These are phyloP conservation scores for Saccharomycopsis sp. DNA, from an alignment of 805 yeast genomes.

Conservation along the genomic window DNA sequence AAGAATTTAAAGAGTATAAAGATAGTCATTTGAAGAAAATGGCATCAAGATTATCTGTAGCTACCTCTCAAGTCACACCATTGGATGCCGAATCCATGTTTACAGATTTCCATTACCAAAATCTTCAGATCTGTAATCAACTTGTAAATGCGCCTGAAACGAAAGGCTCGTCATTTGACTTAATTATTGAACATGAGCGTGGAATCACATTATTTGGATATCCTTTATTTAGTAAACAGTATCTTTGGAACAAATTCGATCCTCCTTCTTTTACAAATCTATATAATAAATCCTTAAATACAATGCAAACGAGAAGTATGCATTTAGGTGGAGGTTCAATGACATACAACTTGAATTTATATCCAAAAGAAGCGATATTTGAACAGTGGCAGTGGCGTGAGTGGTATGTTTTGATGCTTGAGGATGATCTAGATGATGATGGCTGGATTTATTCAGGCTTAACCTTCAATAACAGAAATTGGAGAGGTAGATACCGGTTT, in stretches of 20 bases:
- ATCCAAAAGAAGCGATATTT: conserved; percentile 10
- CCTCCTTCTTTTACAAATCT: conserved; percentile 16
- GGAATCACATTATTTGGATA: conserved; percentile 18
- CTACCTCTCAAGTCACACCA: not conserved
- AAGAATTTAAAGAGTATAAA: no score
- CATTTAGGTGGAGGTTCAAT: conserved; percentile 7
- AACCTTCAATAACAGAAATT: conserved; percentile 38
- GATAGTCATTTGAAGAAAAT: not conserved
- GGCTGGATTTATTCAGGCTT: conserved; percentile 70
- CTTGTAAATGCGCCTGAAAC: not conserved
- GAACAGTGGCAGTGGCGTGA: conserved; percentile 66
- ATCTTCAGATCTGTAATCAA: not conserved
- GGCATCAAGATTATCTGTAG: not conserved
- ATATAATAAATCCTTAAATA: conserved; percentile 6
- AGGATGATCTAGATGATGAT: conserved; percentile 64
- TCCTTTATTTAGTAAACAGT: conserved; percentile 19
- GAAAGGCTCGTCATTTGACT: conserved; percentile 11
- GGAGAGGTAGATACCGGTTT: conserved; percentile 59
- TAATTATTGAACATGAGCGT: conserved; percentile 20
- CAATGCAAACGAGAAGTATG: conserved; percentile 4
- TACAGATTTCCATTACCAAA: not conserved
- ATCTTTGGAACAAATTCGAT: conserved; percentile 8
- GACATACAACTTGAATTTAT: conserved; percentile 12
- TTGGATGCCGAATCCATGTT: not conserved
- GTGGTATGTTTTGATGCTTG: conserved; percentile 69